These are phyloP conservation scores for Zygoascus tannicola DNA, from an alignment of 805 yeast genomes.

Conservation along the genomic window DNA sequence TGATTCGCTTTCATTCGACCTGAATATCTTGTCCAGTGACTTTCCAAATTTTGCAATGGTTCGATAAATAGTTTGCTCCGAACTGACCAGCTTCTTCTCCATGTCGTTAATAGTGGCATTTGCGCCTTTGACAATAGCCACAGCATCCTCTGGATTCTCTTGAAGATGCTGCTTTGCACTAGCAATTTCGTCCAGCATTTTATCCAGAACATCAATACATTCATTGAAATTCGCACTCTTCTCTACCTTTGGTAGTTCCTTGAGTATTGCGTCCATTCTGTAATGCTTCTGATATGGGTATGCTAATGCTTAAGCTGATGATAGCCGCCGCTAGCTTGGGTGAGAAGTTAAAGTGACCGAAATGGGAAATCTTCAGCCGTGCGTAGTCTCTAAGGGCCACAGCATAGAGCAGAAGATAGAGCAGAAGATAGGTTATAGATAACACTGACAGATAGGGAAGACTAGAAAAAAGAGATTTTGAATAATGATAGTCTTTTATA, in stretches of 20 bases:
- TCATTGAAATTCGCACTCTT: conserved; percentile 25
- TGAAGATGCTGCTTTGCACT: conserved; percentile 20
- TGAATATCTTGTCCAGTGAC: conserved; percentile 24
- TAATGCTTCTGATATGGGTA: too few species aligned
- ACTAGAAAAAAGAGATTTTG: too few species aligned
- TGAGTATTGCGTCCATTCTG: conserved; percentile 25
- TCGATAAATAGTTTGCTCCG: conserved; percentile 23
- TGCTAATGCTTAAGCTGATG: too few species aligned
- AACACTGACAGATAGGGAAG: too few species aligned
- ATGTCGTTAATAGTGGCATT: neutral
- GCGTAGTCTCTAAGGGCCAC: too few species aligned
- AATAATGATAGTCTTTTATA: too few species aligned
- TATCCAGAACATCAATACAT: conserved; percentile 25
- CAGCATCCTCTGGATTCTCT: conserved; percentile 1
- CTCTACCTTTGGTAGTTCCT: conserved; percentile 27
- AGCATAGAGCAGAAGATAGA: too few species aligned
- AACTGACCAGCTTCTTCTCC: neutral
- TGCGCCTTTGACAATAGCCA: neutral
- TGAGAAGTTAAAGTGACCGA: too few species aligned
- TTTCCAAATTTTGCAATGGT: conserved; percentile 25
- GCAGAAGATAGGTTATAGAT: too few species aligned
- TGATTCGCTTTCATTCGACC: conserved; percentile 4
- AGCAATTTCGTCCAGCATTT: conserved; percentile 22
- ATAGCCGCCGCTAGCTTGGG: too few species aligned
- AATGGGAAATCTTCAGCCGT: too few species aligned